Percentiles rank a stretch among this genome's conserved stretches.
phyloP scores from a whole-genome alignment of 2,329 filamentous ascomycete species.

The Epichloe sylvatica region DNA sequence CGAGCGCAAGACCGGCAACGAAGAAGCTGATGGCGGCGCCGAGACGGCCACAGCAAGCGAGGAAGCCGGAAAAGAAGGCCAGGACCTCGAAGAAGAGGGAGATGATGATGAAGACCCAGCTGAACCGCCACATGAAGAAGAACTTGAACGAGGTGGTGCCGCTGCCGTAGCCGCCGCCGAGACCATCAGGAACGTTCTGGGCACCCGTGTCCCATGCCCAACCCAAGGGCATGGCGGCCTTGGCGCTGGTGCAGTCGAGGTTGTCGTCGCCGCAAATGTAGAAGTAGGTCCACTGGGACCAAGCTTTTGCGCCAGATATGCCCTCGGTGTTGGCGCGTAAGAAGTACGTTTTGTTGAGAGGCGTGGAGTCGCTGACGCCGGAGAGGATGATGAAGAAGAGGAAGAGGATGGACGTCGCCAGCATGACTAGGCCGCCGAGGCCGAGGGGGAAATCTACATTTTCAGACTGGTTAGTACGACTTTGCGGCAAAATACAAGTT shows the following conservation, averaged over 20 bases:
- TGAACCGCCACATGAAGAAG: conserved; percentile 81
- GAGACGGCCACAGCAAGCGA: conserved; percentile 58
- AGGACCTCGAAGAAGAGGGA: conserved; percentile 62
- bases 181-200: conserved; percentile 25
- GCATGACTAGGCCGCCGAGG: conserved; percentile 32
- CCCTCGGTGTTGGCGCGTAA: conserved; percentile 62
- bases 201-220: conserved; percentile 49
- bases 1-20: conserved; percentile 43
- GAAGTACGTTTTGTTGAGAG: conserved; percentile 69
- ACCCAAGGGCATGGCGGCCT: conserved; percentile 55
- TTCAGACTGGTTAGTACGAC: too few relatives aligned
- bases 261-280: conserved; percentile 57
- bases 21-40: conserved; percentile 53
- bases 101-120: conserved; percentile 83
- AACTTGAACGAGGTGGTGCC: conserved; percentile 45
- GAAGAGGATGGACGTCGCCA: conserved; percentile 37
- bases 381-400: conserved; percentile 47
- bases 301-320: conserved; percentile 52
- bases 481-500: not conserved
- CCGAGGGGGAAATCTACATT: conserved; percentile 26
- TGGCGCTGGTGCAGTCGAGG: conserved; percentile 48
- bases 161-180: conserved; percentile 38
- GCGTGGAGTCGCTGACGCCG: conserved; percentile 33
- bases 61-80: conserved; percentile 52
- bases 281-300: conserved; percentile 84